Percentiles rank a stretch among this genome's conserved stretches.
Evolutionary conservation across 495 filamentous ascomycete genomes (phyloP).

Genomic region (Copromyces sp.): DNA sequence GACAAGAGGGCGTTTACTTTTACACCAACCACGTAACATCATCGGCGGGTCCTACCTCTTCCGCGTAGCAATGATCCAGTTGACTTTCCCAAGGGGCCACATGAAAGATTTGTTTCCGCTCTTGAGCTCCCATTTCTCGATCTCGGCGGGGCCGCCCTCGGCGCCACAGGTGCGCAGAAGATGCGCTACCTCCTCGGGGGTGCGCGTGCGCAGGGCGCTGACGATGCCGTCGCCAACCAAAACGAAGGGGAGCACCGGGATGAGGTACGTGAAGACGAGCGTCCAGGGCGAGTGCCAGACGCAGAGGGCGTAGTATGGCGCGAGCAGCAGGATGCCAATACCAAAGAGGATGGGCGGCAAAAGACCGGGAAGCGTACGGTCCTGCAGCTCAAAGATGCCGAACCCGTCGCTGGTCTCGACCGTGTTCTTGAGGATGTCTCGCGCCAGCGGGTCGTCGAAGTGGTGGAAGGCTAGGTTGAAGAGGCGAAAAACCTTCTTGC

Average conservation of each 20-base stretch:
- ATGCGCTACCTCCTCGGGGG: slow-evolving; percentile 49
- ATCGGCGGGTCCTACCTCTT: neutral
- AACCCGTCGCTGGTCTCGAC: slow-evolving; percentile 31
- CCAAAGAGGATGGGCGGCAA: slow-evolving; percentile 46
- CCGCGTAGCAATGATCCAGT: slow-evolving; percentile 41
- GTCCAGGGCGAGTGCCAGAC: slow-evolving; percentile 44
- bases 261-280: slow-evolving; percentile 52
- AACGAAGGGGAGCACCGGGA: slow-evolving; percentile 55
- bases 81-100: slow-evolving; percentile 38
- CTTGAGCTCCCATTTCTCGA: slow-evolving; percentile 39
- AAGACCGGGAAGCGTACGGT: slow-evolving; percentile 43
- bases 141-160: slow-evolving; percentile 26
- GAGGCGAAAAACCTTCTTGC: slow-evolving; percentile 48
- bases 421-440: slow-evolving; percentile 48
- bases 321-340: slow-evolving; percentile 41
- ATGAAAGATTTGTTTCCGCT: slow-evolving; percentile 42
- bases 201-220: slow-evolving; percentile 54
- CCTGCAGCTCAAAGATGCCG: slow-evolving; percentile 66
- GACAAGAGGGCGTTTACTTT: neutral
- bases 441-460: slow-evolving; percentile 54
- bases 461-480: slow-evolving; percentile 73
- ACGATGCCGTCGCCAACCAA: slow-evolving; percentile 58
- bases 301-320: slow-evolving; percentile 43
- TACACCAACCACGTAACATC: neutral
- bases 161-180: slow-evolving; percentile 44